These are phyloP conservation scores for Eucalyptus grandis DNA, from an alignment of 345 rosid species.

Conservation along the genomic window DNA sequence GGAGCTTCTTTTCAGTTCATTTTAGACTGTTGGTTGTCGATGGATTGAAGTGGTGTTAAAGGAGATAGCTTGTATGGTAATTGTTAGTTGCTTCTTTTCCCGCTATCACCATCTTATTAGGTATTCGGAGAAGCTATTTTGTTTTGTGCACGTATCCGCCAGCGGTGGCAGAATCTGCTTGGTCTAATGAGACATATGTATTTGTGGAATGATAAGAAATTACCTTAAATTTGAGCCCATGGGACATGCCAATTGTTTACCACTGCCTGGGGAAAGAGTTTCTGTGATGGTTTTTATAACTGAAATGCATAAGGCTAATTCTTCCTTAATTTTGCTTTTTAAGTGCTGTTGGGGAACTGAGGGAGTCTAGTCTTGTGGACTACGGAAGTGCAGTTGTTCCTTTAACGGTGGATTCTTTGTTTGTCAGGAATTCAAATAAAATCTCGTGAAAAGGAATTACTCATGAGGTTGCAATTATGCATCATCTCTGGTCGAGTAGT, in stretches of 20 bases:
- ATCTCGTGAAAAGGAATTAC: not conserved
- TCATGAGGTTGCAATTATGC: not conserved
- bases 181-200: not conserved
- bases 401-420: not conserved
- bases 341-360: not conserved
- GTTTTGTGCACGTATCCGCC: not conserved
- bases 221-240: not conserved
- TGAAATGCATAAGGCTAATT: not conserved
- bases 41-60: not conserved
- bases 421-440: not conserved
- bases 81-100: not conserved
- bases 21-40: not conserved
- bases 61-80: not conserved
- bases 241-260: not conserved
- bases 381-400: not conserved
- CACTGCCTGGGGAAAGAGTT: not conserved
- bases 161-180: not conserved
- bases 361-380: not conserved
- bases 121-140: not conserved
- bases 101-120: not conserved
- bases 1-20: not conserved
- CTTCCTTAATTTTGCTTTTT: not conserved
- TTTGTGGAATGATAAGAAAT: not conserved
- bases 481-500: not conserved
- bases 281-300: not conserved